These are phyloP conservation scores for Leccinum aurantiacum DNA, from an alignment of 768 basidiomycete species.

Conservation along the genomic window DNA sequence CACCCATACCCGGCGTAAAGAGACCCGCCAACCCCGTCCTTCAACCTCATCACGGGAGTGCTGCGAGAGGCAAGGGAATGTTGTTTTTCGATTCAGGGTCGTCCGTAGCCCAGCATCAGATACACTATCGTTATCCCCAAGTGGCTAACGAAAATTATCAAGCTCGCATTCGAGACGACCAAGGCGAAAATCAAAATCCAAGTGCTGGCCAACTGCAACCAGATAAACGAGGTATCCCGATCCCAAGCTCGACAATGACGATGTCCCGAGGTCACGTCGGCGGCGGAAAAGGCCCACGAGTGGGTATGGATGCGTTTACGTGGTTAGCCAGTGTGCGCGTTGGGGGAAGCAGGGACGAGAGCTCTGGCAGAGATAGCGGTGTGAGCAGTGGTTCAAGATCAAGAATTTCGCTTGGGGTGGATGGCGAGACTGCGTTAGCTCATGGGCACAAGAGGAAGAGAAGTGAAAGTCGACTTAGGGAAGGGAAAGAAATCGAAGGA, in stretches of 20 bases:
- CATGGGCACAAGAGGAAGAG: constrained; percentile 35
- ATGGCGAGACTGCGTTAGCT: constrained; percentile 8
- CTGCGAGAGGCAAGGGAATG: constrained; percentile 32
- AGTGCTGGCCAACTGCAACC: constrained; percentile 6
- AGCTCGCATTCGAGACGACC: constrained; percentile 16
- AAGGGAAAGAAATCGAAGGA: constrained; percentile 35
- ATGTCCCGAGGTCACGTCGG: constrained; percentile 49
- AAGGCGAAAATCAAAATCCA: constrained; percentile 11
- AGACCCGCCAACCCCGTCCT: constrained; percentile 28
- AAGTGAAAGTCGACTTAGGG: constrained; percentile 45
- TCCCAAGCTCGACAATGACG: constrained; percentile 34
- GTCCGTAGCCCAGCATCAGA: constrained; percentile 24
- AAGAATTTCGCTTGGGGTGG: constrained; percentile 31
- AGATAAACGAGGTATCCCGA: constrained; percentile 22
- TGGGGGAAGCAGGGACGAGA: constrained; percentile 53
- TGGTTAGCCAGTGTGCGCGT: constrained; percentile 78
- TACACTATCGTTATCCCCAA: constrained; percentile 37
- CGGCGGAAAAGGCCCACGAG: constrained; percentile 49
- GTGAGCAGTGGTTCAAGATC: constrained; percentile 46
- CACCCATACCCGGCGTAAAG: constrained; percentile 21
- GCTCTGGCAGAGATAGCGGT: constrained; percentile 53
- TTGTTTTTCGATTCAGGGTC: constrained; percentile 37
- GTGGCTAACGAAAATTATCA: constrained; percentile 11
- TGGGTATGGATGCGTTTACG: constrained; percentile 69
- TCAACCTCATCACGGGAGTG: constrained; percentile 36